phyloP scores from a whole-genome alignment of 1,284 basidiomycete species.

The Sparassis latifolia region DNA sequence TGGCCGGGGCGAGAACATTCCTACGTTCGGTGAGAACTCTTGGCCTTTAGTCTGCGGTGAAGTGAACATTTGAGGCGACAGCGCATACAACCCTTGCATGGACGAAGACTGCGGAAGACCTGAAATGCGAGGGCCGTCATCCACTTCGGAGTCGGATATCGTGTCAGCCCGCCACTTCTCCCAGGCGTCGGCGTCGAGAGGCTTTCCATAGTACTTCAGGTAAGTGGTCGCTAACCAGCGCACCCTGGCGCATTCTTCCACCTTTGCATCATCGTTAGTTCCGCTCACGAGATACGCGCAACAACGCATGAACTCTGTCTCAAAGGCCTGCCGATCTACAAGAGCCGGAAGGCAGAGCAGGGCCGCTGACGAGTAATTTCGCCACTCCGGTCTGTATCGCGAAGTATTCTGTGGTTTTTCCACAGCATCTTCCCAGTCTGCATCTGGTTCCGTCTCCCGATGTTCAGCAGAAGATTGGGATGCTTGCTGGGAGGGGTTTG shows the following conservation, averaged over 20 bases:
- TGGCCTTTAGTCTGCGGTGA: slow-evolving; percentile 25
- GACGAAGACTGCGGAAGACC: slow-evolving; percentile 42
- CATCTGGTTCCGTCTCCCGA: background rate
- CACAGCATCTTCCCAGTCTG: background rate
- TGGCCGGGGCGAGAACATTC: slow-evolving; percentile 58
- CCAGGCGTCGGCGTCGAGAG: slow-evolving; percentile 51
- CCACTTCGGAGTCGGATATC: slow-evolving; percentile 33
- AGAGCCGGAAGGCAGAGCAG: slow-evolving; percentile 53
- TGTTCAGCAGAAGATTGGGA: background rate
- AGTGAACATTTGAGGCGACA: slow-evolving; percentile 35
- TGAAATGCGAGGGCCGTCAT: slow-evolving; percentile 4
- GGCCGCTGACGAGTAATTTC: slow-evolving; percentile 52
- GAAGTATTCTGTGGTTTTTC: background rate
- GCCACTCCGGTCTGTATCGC: slow-evolving; percentile 36
- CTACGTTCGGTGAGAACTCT: slow-evolving; percentile 39
- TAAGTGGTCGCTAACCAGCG: slow-evolving; percentile 64
- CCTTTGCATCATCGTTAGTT: slow-evolving; percentile 36
- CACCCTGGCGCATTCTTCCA: slow-evolving; percentile 39
- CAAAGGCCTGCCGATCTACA: slow-evolving; percentile 50
- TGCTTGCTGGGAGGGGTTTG: background rate
- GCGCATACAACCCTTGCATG: slow-evolving; percentile 43
- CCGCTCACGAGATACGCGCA: slow-evolving; percentile 58
- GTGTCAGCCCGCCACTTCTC: slow-evolving; percentile 46
- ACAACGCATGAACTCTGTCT: slow-evolving; percentile 62
- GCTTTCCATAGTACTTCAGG: slow-evolving; percentile 45